Evolutionary conservation across 768 basidiomycete genomes (phyloP).

Genomic region (Mycena albidolilacea): DNA sequence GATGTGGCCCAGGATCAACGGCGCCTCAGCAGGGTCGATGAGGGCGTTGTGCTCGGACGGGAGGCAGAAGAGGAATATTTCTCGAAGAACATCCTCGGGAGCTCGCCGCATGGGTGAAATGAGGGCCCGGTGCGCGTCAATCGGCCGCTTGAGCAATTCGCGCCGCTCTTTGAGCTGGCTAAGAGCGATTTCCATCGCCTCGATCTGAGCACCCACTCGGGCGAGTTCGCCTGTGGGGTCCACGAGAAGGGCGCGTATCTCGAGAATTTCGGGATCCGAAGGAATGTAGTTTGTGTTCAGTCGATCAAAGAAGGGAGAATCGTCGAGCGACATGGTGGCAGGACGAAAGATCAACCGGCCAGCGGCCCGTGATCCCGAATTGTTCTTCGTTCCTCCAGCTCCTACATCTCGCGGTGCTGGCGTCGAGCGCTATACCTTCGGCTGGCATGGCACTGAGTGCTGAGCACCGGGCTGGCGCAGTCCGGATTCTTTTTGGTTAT

Average conservation of each 20-base stretch:
- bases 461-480: too few relatives aligned
- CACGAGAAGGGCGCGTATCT: background rate
- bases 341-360: too few relatives aligned
- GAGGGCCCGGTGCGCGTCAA: constrained; percentile 17
- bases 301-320: constrained; percentile 23
- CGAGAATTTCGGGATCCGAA: constrained; percentile 16
- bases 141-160: constrained; percentile 7
- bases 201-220: background rate
- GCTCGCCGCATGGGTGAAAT: constrained; percentile 15
- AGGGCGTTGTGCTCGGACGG: constrained; percentile 19
- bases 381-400: too few relatives aligned
- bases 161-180: background rate
- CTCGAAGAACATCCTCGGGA: constrained; percentile 24
- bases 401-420: too few relatives aligned
- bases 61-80: constrained; percentile 28
- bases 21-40: constrained; percentile 13
- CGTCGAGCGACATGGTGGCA: constrained; percentile 7
- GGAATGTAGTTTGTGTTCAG: constrained; percentile 25
- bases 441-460: too few relatives aligned
- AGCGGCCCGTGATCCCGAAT: too few relatives aligned
- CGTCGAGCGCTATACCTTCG: too few relatives aligned
- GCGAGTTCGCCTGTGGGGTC: background rate
- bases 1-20: constrained; percentile 15
- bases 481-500: too few relatives aligned
- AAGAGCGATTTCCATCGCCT: background rate